phyloP scores from a whole-genome alignment of 208 protist species.

The Acanthamoeba lenticulata region DNA sequence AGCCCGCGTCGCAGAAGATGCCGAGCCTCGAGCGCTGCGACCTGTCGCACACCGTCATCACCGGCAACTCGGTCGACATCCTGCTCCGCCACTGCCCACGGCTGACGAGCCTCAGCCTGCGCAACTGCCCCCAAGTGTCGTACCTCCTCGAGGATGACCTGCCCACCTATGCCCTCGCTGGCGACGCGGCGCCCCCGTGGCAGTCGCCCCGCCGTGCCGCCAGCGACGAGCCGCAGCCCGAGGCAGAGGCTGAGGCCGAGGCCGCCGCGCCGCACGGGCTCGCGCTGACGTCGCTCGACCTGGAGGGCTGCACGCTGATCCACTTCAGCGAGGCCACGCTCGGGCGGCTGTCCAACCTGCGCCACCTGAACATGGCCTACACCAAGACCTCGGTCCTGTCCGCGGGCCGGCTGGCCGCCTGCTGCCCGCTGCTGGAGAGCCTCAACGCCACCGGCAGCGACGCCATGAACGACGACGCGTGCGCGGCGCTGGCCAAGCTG shows the following conservation, averaged over 20 bases:
- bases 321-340: background rate
- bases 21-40: slow-evolving; percentile 3
- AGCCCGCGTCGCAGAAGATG: background rate
- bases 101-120: slow-evolving; percentile 2
- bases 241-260: background rate
- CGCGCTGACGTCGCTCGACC: background rate
- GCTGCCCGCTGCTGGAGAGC: background rate
- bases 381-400: background rate
- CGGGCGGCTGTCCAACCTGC: background rate
- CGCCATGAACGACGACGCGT: background rate
- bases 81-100: slow-evolving; percentile 12
- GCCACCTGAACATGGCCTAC: background rate
- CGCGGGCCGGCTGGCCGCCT: background rate
- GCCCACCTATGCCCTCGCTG: too few relatives aligned
- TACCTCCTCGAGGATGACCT: slow-evolving; percentile 17
- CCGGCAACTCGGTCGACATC: slow-evolving; percentile 1
- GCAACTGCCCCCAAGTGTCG: background rate
- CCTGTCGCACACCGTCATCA: background rate
- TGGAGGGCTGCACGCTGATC: background rate
- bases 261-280: background rate
- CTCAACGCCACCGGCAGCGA: slow-evolving; percentile 28
- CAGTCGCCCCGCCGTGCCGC: background rate
- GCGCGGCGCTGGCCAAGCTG: background rate
- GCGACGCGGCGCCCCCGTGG: background rate
- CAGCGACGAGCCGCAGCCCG: background rate